Evolutionary conservation across 805 yeast genomes (phyloP).

Genomic region (Candida piceae): DNA sequence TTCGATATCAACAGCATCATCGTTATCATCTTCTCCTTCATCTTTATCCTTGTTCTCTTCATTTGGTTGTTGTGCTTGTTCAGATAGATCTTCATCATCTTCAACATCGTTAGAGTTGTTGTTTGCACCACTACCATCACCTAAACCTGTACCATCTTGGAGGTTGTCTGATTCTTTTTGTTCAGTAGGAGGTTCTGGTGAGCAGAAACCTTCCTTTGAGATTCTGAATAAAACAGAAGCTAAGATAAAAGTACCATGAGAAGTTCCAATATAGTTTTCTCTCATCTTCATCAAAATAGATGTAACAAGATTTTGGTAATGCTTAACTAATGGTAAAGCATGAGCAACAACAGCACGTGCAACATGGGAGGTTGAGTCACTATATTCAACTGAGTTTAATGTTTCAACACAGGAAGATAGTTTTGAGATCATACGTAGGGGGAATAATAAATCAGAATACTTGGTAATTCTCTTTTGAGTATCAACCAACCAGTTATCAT

Average conservation of each 20-base stretch:
- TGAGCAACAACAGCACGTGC: slow-evolving; percentile 48
- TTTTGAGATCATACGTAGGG: slow-evolving; percentile 14
- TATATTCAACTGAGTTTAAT: slow-evolving; percentile 35
- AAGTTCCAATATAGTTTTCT: slow-evolving; percentile 44
- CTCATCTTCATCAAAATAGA: slow-evolving; percentile 41
- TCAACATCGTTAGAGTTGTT: slow-evolving; percentile 80
- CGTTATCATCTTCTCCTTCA: slow-evolving; percentile 62
- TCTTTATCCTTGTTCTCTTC: slow-evolving; percentile 68
- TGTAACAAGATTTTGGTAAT: slow-evolving; percentile 48
- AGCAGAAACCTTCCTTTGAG: slow-evolving; percentile 82
- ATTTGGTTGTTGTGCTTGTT: slow-evolving; percentile 66
- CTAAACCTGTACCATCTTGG: slow-evolving; percentile 93
- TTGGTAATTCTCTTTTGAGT: slow-evolving; percentile 41
- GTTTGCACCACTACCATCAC: slow-evolving; percentile 71
- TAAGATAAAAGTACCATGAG: slow-evolving; percentile 60
- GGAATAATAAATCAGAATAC: slow-evolving; percentile 34
- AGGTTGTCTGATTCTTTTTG: slow-evolving; percentile 55
- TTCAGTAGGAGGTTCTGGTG: slow-evolving; percentile 75
- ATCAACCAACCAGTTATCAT: slow-evolving; percentile 63
- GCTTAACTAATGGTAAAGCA: slow-evolving; percentile 57
- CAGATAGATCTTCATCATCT: slow-evolving; percentile 85
- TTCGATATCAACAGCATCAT: slow-evolving; percentile 89
- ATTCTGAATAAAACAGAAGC: slow-evolving; percentile 51
- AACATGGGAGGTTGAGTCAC: slow-evolving; percentile 31
- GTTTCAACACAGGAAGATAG: slow-evolving; percentile 26